Conservation (phyloP, 31 red algal species). For the Endocladia muricata region DNA sequence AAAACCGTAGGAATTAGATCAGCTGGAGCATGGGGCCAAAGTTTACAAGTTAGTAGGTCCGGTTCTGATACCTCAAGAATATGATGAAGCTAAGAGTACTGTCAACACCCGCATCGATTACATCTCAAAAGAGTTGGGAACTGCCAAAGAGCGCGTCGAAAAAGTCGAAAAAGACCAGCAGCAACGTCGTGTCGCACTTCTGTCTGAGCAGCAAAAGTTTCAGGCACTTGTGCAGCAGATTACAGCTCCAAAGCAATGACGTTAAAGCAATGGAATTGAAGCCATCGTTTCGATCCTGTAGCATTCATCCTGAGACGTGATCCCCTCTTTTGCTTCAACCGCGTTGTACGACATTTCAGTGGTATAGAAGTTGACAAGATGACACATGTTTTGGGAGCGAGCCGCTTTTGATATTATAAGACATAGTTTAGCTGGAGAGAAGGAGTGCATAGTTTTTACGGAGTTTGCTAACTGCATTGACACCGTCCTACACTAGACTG, state of each 20-base stretch:
- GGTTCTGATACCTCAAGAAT: constrained; percentile 64
- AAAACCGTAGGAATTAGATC: constrained; percentile 55
- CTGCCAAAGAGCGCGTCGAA: constrained; percentile 37
- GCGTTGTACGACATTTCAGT: no score
- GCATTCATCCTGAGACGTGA: no score
- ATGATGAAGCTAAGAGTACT: constrained; percentile 65
- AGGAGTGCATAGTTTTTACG: no score
- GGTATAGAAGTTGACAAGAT: no score
- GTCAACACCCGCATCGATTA: constrained; percentile 65
- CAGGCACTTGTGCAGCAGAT: constrained; percentile 57
- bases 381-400: no score
- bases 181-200: constrained; percentile 25
- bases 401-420: no score
- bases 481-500: no score
- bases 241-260: constrained; percentile 27
- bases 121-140: constrained; percentile 61
- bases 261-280: no score
- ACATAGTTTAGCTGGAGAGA: no score
- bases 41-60: constrained; percentile 77
- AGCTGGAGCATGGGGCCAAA: constrained; percentile 46
- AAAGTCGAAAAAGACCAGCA: constrained; percentile 54
- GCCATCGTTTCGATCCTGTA: no score
- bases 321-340: no score
- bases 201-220: constrained; percentile 69
- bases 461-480: no score